Evolutionary conservation across 306 rosid genomes (phyloP).

Genomic region (Alnus glutinosa): DNA sequence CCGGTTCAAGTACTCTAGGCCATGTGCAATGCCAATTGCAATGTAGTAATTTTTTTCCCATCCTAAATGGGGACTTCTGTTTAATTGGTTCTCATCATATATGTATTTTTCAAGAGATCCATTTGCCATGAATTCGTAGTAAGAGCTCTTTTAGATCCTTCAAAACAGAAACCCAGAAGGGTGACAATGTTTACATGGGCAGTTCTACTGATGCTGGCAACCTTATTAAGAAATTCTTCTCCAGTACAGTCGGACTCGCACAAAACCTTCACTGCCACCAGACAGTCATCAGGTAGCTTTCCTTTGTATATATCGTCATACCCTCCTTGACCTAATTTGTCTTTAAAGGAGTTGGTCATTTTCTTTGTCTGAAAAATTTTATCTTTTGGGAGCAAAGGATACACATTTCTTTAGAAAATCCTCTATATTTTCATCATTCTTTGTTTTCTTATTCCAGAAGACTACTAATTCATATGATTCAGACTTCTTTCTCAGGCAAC

Average conservation of each 20-base stretch:
- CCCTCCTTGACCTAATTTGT: slow-evolving; percentile 42
- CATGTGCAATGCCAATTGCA: slow-evolving; percentile 38
- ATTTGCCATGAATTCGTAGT: slow-evolving; percentile 43
- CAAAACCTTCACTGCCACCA: slow-evolving; percentile 40
- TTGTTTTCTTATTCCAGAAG: no score
- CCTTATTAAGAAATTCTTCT: slow-evolving; percentile 50
- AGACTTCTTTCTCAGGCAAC: no score
- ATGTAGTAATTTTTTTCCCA: slow-evolving; percentile 19
- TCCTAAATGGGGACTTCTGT: neutral
- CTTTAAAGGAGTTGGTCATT: slow-evolving; percentile 33
- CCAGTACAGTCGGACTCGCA: slow-evolving; percentile 28
- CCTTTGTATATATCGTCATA: slow-evolving; percentile 45
- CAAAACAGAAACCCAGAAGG: slow-evolving; percentile 42
- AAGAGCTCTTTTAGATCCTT: slow-evolving; percentile 35
- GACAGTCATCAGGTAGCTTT: slow-evolving; percentile 26
- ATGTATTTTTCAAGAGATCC: slow-evolving; percentile 46
- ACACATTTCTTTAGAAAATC: no score
- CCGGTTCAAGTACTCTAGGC: slow-evolving; percentile 31
- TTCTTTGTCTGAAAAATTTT: slow-evolving; percentile 21
- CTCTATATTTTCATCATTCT: no score
- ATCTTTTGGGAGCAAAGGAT: slow-evolving; percentile 17
- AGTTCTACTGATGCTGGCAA: slow-evolving; percentile 42
- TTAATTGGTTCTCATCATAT: neutral
- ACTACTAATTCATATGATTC: no score
- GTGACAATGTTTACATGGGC: slow-evolving; percentile 42